phyloP scores from a whole-genome alignment of 805 yeast species.

The Nakazawaea siamensis region DNA sequence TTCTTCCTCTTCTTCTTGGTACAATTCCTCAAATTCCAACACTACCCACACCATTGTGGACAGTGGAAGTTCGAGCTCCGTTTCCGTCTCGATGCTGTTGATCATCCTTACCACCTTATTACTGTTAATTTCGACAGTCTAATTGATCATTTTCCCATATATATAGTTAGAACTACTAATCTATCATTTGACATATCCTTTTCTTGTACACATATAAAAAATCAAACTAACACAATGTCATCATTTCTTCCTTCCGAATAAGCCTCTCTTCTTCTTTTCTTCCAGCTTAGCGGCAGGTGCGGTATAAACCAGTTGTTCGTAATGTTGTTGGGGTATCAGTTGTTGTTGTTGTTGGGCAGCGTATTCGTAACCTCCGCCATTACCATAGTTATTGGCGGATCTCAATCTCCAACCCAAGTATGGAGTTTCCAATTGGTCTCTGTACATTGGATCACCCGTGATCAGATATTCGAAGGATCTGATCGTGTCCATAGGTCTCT shows the following conservation, averaged over 20 bases:
- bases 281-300: slow-evolving; percentile 37
- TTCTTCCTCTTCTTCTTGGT: neutral
- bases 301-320: slow-evolving; percentile 52
- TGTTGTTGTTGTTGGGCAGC: slow-evolving; percentile 3
- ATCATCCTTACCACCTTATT: too few relatives aligned
- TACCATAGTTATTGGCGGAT: slow-evolving; percentile 50
- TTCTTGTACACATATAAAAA: neutral
- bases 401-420: slow-evolving; percentile 83
- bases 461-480: slow-evolving; percentile 90
- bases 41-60: neutral
- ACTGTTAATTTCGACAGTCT: too few relatives aligned
- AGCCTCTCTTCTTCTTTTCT: slow-evolving; percentile 71
- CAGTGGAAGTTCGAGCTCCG: neutral
- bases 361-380: slow-evolving; percentile 17
- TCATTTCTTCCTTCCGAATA: slow-evolving; percentile 58
- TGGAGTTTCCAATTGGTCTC: slow-evolving; percentile 73
- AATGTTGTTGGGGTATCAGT: slow-evolving; percentile 12
- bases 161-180: too few relatives aligned
- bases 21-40: neutral
- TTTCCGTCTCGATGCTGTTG: too few relatives aligned
- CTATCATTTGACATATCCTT: too few relatives aligned
- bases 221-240: slow-evolving; percentile 3
- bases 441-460: slow-evolving; percentile 76
- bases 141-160: too few relatives aligned
- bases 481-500: slow-evolving; percentile 94